Base-by-base conservation (phyloP, 345 rosid genomes). In the Brassica rapa region DNA sequence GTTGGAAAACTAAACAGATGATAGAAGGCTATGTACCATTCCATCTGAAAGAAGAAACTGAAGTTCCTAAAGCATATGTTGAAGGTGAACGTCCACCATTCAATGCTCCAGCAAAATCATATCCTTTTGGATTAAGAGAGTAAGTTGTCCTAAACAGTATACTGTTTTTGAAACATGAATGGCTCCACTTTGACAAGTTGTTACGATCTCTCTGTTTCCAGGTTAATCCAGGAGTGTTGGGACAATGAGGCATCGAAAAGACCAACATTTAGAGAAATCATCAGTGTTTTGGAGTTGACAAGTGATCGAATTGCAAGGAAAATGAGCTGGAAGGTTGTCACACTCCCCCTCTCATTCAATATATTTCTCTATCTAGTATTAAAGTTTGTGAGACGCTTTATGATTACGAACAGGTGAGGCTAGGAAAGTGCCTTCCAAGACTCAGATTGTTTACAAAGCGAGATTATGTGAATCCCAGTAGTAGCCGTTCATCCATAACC, bases 11-110 rank as follows among this genome's bases (percentile, higher is more conserved):
- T n/a, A 25, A 74, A 80, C 84, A 90, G 97, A 90, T 92, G 93
- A 88, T 90, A 81, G 97, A 92, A 89, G 97, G 97, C 6, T 76
- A 69, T 83, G 89, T 82, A 64, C 97, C 97, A 15, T 92, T 92
- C 79, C 75, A 75, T 74, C 46, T 74, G 56, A 88, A 53, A 83
- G 86, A 73, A 83, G 97, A 90, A 72, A 74, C 66, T 41, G 93
- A 92, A 76, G 95, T 90, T 76, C 87, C 93, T 56, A 90, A 92
- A 87, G 89, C 87, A 21, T 92, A 90, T 72, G 83, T 75, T 19
- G 82, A 83, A 62, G 83, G 86, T 70, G 89, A 90, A 83, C 93
- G 97, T 6, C 92, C 97, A 11, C 91, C 95, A 65, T 90, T 92
- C 80, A 88, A 41, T 82, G 93, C 91, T 81, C 74, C 87, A 0